These are phyloP conservation scores for Alternaria sp. DNA, from an alignment of 2,329 filamentous ascomycete genomes.

Conservation along the genomic window DNA sequence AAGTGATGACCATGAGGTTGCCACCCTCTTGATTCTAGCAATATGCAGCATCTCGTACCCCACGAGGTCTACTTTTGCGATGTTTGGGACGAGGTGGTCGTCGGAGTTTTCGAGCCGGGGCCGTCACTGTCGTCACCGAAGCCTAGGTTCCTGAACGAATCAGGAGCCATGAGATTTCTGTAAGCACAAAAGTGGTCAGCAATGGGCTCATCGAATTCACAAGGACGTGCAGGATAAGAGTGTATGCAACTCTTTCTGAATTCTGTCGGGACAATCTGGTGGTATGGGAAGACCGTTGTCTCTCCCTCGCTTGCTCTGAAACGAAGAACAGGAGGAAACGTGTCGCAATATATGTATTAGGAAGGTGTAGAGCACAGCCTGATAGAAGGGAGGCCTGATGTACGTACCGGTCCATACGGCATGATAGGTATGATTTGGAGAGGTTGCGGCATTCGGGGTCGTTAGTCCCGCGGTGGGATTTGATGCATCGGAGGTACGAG, in stretches of 20 bases:
- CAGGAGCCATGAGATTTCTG: slow-evolving; percentile 91
- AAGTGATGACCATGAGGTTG: slow-evolving; percentile 29
- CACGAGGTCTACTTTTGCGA: slow-evolving; percentile 34
- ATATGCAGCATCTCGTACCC: slow-evolving; percentile 28
- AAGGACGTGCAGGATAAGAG: too few relatives aligned
- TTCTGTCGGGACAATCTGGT: slow-evolving; percentile 23
- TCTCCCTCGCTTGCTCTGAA: slow-evolving; percentile 26
- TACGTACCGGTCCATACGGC: slow-evolving; percentile 91
- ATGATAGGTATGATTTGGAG: slow-evolving; percentile 88
- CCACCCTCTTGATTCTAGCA: slow-evolving; percentile 32
- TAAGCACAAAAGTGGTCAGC: slow-evolving; percentile 31
- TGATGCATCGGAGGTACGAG: slow-evolving; percentile 86
- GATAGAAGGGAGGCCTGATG: slow-evolving; percentile 3
- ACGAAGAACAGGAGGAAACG: fast-evolving
- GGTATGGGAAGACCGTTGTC: background rate
- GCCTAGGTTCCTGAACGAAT: slow-evolving; percentile 94
- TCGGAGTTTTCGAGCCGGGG: slow-evolving; percentile 2
- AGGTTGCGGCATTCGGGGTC: slow-evolving; percentile 84
- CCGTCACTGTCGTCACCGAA: slow-evolving; percentile 66
- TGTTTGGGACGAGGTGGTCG: slow-evolving; percentile 41
- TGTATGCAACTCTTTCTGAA: slow-evolving; percentile 22
- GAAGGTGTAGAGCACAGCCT: background rate
- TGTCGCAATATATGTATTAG: background rate
- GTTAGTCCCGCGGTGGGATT: slow-evolving; percentile 83
- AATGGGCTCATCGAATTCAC: slow-evolving; percentile 12